A percentile compares a stretch with the other conserved stretches of the same genome.
Conservation (phyloP, 805 yeast genomes). For the Candida nanaspora region DNA sequence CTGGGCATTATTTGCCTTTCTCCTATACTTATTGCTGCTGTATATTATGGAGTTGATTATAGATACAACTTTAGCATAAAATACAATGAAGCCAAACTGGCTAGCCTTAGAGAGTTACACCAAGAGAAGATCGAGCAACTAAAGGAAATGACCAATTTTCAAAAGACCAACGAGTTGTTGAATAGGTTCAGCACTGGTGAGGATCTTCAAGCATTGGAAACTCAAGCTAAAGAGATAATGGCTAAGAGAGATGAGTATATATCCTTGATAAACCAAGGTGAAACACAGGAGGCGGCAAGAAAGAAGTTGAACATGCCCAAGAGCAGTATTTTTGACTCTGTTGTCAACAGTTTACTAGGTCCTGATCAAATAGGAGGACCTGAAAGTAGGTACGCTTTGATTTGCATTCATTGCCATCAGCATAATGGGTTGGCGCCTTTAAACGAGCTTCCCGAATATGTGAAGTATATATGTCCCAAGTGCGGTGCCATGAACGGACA, state of each 20-base stretch:
- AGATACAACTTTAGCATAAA: conserved; percentile 14
- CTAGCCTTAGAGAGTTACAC: conserved; percentile 24
- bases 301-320: conserved; percentile 7
- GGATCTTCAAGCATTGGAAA: conserved; percentile 32
- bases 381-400: conserved; percentile 59
- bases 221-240: conserved; percentile 35
- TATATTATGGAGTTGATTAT: conserved; percentile 9
- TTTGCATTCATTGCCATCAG: conserved; percentile 54
- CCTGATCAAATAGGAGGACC: conserved; percentile 57
- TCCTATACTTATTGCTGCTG: conserved; percentile 10
- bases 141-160: conserved; percentile 56
- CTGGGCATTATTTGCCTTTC: neutral
- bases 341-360: conserved; percentile 42
- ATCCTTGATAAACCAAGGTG: conserved; percentile 24
- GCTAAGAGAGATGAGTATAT: conserved; percentile 32
- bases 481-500: conserved; percentile 42
- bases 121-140: conserved; percentile 28
- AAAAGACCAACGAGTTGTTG: conserved; percentile 67
- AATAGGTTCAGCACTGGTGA: conserved; percentile 52
- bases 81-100: conserved; percentile 16
- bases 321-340: conserved; percentile 29
- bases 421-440: conserved; percentile 85
- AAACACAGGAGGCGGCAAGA: conserved; percentile 4
- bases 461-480: conserved; percentile 55
- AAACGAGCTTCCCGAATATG: conserved; percentile 41